phyloP scores from a whole-genome alignment of 139 green algal genomes.

The Diplosphaera chodatii region DNA sequence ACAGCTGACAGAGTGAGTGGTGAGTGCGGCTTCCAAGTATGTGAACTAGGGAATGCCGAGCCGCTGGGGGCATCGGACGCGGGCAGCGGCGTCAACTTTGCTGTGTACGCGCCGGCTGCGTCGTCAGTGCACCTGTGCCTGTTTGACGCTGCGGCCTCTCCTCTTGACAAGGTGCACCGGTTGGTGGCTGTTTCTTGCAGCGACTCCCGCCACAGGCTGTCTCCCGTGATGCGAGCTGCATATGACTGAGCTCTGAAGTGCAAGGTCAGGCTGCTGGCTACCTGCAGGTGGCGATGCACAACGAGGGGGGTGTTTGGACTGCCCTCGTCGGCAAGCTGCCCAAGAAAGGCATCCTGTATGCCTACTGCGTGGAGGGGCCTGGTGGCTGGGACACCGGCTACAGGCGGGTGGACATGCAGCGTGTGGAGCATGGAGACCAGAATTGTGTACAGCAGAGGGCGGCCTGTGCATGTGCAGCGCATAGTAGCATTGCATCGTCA shows the following conservation, averaged over 20 bases:
- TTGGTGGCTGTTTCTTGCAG: too few relatives aligned
- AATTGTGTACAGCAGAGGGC: too few relatives aligned
- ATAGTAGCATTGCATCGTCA: too few relatives aligned
- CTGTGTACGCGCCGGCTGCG: constrained; percentile 59
- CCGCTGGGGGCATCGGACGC: constrained; percentile 64
- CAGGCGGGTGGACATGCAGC: constrained; percentile 35
- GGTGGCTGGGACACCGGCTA: constrained; percentile 72
- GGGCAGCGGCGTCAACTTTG: constrained; percentile 72
- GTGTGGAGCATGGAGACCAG: too few relatives aligned
- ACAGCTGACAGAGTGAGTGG: too few relatives aligned
- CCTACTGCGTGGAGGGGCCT: constrained; percentile 55
- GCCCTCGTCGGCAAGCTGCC: constrained; percentile 55
- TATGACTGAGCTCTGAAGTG: too few relatives aligned
- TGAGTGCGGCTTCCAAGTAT: too few relatives aligned
- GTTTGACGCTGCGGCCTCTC: constrained; percentile 32
- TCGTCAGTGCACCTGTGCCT: constrained; percentile 58
- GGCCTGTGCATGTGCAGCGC: too few relatives aligned
- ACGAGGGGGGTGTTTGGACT: constrained; percentile 69
- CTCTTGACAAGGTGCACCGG: constrained; percentile 25
- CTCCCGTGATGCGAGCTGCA: too few relatives aligned
- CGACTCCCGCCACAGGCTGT: too few relatives aligned
- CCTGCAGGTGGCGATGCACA: constrained; percentile 21
- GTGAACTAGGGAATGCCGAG: constrained; percentile 14
- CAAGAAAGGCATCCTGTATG: constrained; percentile 62
- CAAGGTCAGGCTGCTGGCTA: too few relatives aligned